These are phyloP conservation scores for Entomortierella lignicola DNA, from an alignment of 192 early-diverging fungal species.

Conservation along the genomic window DNA sequence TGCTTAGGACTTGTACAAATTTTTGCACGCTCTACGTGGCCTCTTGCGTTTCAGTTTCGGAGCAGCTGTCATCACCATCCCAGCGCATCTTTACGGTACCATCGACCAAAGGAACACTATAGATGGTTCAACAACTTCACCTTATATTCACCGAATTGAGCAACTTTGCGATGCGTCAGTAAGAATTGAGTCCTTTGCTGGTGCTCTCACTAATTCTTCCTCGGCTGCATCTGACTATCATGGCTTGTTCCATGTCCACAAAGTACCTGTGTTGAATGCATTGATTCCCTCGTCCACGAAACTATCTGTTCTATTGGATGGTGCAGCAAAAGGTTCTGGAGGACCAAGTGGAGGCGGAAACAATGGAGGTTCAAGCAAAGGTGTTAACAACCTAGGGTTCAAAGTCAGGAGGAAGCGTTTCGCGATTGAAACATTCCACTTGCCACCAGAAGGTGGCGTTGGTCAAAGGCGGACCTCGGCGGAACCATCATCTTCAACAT, in stretches of 20 bases:
- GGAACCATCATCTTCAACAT: conserved; percentile 16
- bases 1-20: conserved; percentile 66
- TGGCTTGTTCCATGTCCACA: conserved; percentile 89
- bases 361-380: conserved; percentile 53
- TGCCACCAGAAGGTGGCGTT: conserved; percentile 94
- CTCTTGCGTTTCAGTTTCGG: conserved; percentile 83
- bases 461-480: conserved; percentile 66
- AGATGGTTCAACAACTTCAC: conserved; percentile 37
- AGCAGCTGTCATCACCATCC: conserved; percentile 83
- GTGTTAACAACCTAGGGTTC: conserved; percentile 85
- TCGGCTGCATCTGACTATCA: conserved; percentile 81
- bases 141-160: conserved; percentile 75
- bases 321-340: conserved; percentile 39
- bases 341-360: conserved; percentile 20
- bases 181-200: conserved; percentile 94
- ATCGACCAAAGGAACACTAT: conserved; percentile 38
- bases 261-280: conserved; percentile 82
- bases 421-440: conserved; percentile 89
- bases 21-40: conserved; percentile 80
- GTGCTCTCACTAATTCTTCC: conserved; percentile 64
- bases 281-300: conserved; percentile 77
- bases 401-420: conserved; percentile 91
- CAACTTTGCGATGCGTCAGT: conserved; percentile 89
- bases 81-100: conserved; percentile 78
- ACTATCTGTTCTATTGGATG: conserved; percentile 68